Conservation (phyloP, 2,329 filamentous ascomycete species). For the Aspergillus novofumigatus region DNA sequence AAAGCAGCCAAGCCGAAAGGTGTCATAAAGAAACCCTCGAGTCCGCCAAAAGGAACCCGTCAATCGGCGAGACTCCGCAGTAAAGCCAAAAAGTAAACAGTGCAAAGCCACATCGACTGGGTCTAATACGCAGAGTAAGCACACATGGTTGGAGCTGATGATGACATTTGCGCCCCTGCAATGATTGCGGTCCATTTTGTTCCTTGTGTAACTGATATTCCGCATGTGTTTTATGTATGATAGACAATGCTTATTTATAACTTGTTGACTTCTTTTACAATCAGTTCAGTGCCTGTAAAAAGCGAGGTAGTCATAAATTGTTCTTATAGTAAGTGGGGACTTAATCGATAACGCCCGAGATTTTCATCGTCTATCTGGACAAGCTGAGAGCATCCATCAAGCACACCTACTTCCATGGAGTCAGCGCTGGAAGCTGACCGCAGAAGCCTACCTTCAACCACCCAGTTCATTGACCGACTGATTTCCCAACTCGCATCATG, state of each 20-base stretch:
- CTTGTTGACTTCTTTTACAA: not conserved
- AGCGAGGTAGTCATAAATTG: not conserved
- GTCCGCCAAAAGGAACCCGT: not conserved
- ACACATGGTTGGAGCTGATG: not conserved
- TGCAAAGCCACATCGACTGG: not conserved
- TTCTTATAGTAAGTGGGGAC: not conserved
- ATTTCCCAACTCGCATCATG: constrained; percentile 18
- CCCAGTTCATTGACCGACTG: constrained; percentile 21
- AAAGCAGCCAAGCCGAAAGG: not conserved
- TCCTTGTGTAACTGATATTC: not conserved
- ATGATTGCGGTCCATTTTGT: not conserved
- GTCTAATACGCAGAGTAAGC: not conserved
- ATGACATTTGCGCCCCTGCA: not conserved
- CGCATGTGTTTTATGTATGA: not conserved
- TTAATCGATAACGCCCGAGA: not conserved
- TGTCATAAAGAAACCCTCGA: not conserved
- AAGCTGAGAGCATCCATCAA: not conserved
- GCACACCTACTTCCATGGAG: not conserved
- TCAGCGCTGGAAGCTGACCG: not conserved
- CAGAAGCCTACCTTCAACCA: constrained; percentile 2
- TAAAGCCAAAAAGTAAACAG: not conserved
- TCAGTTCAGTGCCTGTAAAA: not conserved
- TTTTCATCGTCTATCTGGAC: not conserved
- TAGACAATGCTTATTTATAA: not conserved
- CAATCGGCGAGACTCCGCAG: not conserved